phyloP scores from a whole-genome alignment of 129 eudicot genomes.

The Flaveria brownii region DNA sequence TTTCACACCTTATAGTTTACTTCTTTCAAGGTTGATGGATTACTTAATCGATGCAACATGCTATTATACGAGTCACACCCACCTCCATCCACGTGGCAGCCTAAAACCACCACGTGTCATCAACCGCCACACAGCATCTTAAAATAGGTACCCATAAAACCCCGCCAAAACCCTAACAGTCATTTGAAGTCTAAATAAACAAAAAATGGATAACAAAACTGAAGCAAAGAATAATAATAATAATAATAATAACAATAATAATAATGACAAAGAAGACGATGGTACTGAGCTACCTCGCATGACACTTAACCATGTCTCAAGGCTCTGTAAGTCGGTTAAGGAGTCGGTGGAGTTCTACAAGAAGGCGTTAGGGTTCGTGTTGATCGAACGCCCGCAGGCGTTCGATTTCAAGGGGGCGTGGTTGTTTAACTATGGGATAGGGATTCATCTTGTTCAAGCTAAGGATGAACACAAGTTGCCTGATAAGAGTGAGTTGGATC shows the following conservation, averaged over 20 bases:
- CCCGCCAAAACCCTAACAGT: slow-evolving; percentile 15
- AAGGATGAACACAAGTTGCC: slow-evolving; percentile 62
- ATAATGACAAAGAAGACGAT: not conserved
- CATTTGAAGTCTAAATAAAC: not conserved
- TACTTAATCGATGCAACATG: not conserved
- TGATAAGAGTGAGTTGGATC: slow-evolving; percentile 51
- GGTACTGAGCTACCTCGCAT: slow-evolving; percentile 42
- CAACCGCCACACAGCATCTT: slow-evolving; percentile 25
- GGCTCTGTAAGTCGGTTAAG: slow-evolving; percentile 67
- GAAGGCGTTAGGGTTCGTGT: slow-evolving; percentile 64
- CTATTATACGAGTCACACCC: not conserved
- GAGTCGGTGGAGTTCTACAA: slow-evolving; percentile 71
- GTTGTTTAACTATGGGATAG: slow-evolving; percentile 77
- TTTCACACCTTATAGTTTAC: not conserved
- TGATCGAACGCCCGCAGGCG: slow-evolving; percentile 60
- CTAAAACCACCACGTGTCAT: slow-evolving; percentile 15
- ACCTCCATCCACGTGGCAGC: slow-evolving; percentile 12
- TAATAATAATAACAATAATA: too few species aligned
- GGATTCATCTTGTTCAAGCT: slow-evolving; percentile 65
- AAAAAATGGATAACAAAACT: slow-evolving; percentile 13
- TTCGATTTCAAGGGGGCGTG: slow-evolving; percentile 85
- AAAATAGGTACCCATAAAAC: slow-evolving; percentile 4
- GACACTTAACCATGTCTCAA: slow-evolving; percentile 82
- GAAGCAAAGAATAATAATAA: not conserved
- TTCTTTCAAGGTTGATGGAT: not conserved